phyloP scores from a whole-genome alignment of 495 filamentous ascomycete species.

The Xylaria venustula region DNA sequence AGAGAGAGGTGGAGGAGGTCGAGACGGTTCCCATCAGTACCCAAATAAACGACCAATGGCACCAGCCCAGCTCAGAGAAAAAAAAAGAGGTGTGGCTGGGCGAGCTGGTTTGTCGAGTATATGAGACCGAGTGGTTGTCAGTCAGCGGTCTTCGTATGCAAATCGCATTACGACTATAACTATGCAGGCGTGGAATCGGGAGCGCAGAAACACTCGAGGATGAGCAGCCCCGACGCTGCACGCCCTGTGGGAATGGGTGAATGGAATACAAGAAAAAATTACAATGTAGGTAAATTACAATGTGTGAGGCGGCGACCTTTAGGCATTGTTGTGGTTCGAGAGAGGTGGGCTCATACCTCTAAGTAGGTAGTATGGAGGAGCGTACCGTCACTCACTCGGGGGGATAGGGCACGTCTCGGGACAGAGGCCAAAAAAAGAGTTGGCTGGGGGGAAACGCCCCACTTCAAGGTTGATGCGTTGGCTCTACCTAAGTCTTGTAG shows the following conservation, averaged over 20 bases:
- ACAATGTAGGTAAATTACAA: neutral
- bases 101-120: neutral
- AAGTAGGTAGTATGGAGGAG: no score
- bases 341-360: neutral
- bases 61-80: no score
- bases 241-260: no score
- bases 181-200: neutral
- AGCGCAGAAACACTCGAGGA: slow-evolving; percentile 1
- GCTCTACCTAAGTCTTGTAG: slow-evolving; percentile 23
- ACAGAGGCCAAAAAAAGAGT: slow-evolving; percentile 17
- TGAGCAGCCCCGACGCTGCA: slow-evolving; percentile 1
- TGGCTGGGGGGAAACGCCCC: slow-evolving; percentile 24
- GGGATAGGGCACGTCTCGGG: neutral
- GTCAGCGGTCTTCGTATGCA: neutral
- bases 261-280: neutral
- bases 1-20: neutral
- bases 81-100: slow-evolving; percentile 3
- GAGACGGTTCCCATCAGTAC: neutral
- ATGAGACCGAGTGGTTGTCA: no score
- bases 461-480: slow-evolving; percentile 28
- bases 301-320: neutral
- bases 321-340: slow-evolving; percentile 10
- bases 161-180: neutral
- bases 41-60: no score
- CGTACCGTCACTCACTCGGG: neutral